phyloP scores from a whole-genome alignment of 2,329 filamentous ascomycete species.

The Epichloe bromicola region DNA sequence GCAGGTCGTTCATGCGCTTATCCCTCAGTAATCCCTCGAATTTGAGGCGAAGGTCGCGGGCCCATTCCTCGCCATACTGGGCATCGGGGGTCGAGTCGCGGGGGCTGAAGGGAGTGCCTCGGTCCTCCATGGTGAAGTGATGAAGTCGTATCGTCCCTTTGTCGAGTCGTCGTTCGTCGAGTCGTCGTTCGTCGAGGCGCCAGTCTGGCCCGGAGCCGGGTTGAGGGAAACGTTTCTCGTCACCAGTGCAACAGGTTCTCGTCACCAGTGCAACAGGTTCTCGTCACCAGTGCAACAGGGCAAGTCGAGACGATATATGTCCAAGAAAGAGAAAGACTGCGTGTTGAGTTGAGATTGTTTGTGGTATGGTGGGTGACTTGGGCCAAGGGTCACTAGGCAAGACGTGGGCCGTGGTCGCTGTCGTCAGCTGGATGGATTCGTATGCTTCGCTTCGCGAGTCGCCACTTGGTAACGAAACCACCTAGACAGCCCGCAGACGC shows the following conservation, averaged over 20 bases:
- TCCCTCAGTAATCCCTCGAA: slow-evolving; percentile 82
- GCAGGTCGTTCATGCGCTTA: slow-evolving; percentile 72
- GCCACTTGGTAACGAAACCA: slow-evolving; percentile 4
- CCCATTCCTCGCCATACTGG: slow-evolving; percentile 58
- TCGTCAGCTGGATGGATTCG: slow-evolving; percentile 10
- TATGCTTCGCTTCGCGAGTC: slow-evolving; percentile 1
- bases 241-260: not conserved
- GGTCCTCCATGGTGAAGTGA: slow-evolving; percentile 24
- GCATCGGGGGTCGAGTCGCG: slow-evolving; percentile 14
- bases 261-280: too few species aligned
- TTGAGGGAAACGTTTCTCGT: not conserved
- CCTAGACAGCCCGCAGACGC: not conserved
- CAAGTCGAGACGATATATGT: not conserved
- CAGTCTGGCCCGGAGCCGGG: not conserved
- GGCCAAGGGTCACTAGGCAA: not conserved
- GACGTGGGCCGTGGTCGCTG: slow-evolving; percentile 3
- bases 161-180: not conserved
- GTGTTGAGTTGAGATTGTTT: not conserved
- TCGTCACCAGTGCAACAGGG: not conserved
- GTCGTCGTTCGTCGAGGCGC: not conserved
- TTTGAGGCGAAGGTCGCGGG: slow-evolving; percentile 63
- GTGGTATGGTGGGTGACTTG: not conserved
- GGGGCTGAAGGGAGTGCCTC: slow-evolving; percentile 22
- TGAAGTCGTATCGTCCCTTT: not conserved
- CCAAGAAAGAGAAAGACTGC: not conserved